phyloP scores from a whole-genome alignment of 306 rosid genomes.

The Cucurbita moschata region DNA sequence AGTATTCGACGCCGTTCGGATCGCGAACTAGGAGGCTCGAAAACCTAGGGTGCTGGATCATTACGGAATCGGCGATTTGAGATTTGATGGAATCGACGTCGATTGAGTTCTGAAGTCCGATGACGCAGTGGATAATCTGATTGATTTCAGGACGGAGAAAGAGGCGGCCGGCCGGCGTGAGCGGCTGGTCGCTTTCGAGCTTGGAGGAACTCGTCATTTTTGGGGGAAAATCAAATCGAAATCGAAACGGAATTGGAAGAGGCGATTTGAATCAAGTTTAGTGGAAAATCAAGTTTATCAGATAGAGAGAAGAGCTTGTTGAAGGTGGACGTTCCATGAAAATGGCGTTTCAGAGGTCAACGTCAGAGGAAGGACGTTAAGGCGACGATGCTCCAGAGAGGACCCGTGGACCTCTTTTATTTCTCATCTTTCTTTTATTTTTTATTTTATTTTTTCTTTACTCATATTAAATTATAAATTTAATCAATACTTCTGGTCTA shows the following conservation, averaged over 20 bases:
- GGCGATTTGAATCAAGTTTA: background rate
- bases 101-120: constrained; percentile 42
- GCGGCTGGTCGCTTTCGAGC: constrained; percentile 33
- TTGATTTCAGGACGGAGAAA: constrained; percentile 43
- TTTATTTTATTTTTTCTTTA: no score
- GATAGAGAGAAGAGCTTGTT: background rate
- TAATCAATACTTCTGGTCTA: no score
- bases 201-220: constrained; percentile 2
- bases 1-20: constrained; percentile 44
- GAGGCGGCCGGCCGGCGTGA: constrained; percentile 66
- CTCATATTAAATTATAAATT: no score
- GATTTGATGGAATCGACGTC: constrained; percentile 26
- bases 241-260: background rate
- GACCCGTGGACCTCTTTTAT: no score
- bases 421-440: no score
- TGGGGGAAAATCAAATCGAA: no score
- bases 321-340: background rate
- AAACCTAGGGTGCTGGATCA: constrained; percentile 57
- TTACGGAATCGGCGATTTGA: constrained; percentile 18
- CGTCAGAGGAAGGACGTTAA: background rate
- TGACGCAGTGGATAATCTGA: constrained; percentile 46
- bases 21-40: constrained; percentile 51
- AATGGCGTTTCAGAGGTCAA: background rate
- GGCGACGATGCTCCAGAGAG: no score
- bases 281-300: background rate